phyloP scores from a whole-genome alignment of 768 basidiomycete genomes.

The Inosperma sp. region DNA sequence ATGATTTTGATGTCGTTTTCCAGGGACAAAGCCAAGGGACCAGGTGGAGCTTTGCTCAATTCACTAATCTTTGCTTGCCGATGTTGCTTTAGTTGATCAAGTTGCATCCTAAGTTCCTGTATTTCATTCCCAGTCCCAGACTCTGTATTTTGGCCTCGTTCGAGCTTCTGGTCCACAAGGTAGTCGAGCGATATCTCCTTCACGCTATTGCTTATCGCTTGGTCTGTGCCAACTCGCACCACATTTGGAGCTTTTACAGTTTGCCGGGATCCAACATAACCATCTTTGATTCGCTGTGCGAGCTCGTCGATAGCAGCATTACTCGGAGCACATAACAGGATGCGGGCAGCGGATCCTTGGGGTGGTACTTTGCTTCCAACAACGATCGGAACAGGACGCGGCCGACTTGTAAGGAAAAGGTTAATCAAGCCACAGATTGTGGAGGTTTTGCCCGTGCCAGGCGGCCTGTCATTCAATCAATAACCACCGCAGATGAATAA shows the following conservation, averaged over 20 bases:
- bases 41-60: constrained; percentile 54
- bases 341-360: constrained; percentile 44
- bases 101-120: constrained; percentile 53
- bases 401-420: constrained; percentile 64
- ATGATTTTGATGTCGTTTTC: constrained; percentile 66
- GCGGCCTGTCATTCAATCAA: constrained; percentile 55
- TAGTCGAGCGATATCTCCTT: constrained; percentile 84
- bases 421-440: constrained; percentile 95
- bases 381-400: constrained; percentile 51
- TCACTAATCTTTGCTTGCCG: constrained; percentile 59
- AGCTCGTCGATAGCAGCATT: constrained; percentile 99
- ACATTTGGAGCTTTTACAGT: constrained; percentile 62
- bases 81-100: constrained; percentile 61
- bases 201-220: constrained; percentile 69
- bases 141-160: constrained; percentile 34
- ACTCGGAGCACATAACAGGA: constrained; percentile 93
- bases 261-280: constrained; percentile 57
- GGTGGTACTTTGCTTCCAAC: constrained; percentile 38
- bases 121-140: constrained; percentile 59
- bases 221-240: constrained; percentile 83
- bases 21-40: constrained; percentile 41
- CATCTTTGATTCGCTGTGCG: constrained; percentile 77
- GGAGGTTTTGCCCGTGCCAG: constrained; percentile 97
- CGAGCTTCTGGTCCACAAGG: constrained; percentile 74
- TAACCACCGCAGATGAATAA: not conserved